Evolutionary conservation across 495 filamentous ascomycete species (phyloP), one percentile per base, ranked within the genome.

Genomic region (Wilcoxina mikolae): DNA sequence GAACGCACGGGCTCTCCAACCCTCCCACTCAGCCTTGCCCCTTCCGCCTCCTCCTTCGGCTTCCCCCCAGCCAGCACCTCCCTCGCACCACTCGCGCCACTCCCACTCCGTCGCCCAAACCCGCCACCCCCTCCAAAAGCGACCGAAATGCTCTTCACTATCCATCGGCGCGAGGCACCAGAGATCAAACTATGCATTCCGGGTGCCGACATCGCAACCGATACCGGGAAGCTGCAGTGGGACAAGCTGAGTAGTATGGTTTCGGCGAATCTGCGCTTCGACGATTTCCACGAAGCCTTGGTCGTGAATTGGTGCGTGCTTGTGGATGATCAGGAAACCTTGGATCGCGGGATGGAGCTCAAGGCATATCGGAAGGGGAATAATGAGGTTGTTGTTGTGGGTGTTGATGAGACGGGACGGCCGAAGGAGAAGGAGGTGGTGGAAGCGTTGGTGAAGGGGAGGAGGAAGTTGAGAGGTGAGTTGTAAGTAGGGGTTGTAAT

Each of bases 1-100:
- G 49, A 52, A n/a, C 49, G 49, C n/a, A 52, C 28, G 15, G 31
- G 20, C 31, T 52, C 49, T 15, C 49, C 49, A 3, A 49, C 20
- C 24, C 23, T 26, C 11, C 45, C 45, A 12, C 45, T 49, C 5
- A 23, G 17, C 17, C 20, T 52, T 22, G 12, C 20, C 12, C 22
- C 46, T 22, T 20, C n/a, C 49, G 4, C 2, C 3, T 20, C n/a
- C 31, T 38, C 31, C 49, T 15, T 9, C 12, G 22, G 23, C 25
- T 1, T 15, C 23, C 12, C 1, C 46, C 7, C 5, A 9, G 46
- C 23, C 46, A 39, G 1, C 4, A 27, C 10, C 25, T 29, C 46
- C 24, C 25, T 25, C 24, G 23, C 11, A 28, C 45, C 45, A 20
- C 45, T 28, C 20, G 5, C 5, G 45, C 9, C 45, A 12, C 45